Evolutionary conservation across 768 basidiomycete genomes (phyloP), one percentile per base, ranked within the genome.

Genomic region (Sistotremastrum suecicum): DNA sequence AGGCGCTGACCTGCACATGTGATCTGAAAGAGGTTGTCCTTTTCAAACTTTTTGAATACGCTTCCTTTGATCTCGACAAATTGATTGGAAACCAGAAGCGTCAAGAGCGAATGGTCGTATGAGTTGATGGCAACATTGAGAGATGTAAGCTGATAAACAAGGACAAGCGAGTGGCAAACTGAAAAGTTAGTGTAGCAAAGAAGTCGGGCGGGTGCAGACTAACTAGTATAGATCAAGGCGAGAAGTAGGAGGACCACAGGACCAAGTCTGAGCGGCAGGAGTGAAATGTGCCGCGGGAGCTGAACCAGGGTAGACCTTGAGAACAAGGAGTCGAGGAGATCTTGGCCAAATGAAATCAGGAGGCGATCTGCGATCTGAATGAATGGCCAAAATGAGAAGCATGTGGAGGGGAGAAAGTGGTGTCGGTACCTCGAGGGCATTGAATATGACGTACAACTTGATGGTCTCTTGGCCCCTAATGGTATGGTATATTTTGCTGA

Each of bases 41-140:
- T 99, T 60, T 98, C 95, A 55, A 99, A 98, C 59, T 84, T 97
- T 65, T 98, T 99, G 77, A 99, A 99, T 2, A 99, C 95, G 58
- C 87, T 90, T 34, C 94, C 92, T 64, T 99, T 99, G 63, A 98
- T 98, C 64, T 99, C 95, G 34, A 98, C 94, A 56, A 99, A 98
- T 61, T 99, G 95, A 58, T 98, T 99, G 39, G 90, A 95, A 39
- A 99, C 79, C 5, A 99, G 72, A 0, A 99, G 73, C 0, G 92
- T 95, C 37, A 99, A 70, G 5, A 99, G 76, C 2, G 94, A 83
- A 55, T 98, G 86, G 59, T 97, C 92, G 60, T 94, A 99, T 11
- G 91, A 94, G 64, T 98, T 98, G 58, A 99, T 84, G 4, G 95
- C 94, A 34, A 99, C 94, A 52, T 98, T 98, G 47, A 99, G 71